A percentile compares a stretch with the other conserved stretches of the same genome.
Evolutionary conservation across 1,139 yeast genomes (phyloP).

Genomic region (Lodderomyces parapsilosis): DNA sequence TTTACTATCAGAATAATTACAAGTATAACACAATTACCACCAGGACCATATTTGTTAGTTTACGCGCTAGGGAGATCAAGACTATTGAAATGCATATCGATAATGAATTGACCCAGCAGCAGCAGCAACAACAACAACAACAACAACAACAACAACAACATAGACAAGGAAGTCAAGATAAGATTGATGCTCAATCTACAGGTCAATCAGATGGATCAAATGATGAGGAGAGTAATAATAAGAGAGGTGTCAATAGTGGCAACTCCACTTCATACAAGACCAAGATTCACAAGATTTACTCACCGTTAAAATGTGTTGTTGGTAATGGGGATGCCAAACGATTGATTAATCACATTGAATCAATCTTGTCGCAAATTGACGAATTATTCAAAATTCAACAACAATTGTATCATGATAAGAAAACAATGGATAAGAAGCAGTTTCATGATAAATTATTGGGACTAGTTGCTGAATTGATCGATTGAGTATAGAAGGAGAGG

Average conservation of each 20-base stretch:
- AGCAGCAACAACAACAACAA: background rate
- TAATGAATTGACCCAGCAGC: conserved; percentile 5
- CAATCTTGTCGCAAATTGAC: conserved; percentile 27
- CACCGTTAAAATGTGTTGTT: conserved; percentile 35
- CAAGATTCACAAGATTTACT: conserved; percentile 34
- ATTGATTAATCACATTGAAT: conserved; percentile 25
- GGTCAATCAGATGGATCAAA: background rate
- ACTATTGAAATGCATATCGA: conserved; percentile 40
- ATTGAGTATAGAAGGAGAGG: background rate
- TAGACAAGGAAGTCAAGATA: background rate
- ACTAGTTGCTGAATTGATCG: conserved; percentile 16
- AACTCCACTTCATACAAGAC: conserved; percentile 27
- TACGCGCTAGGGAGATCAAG: conserved; percentile 58
- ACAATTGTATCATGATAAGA: conserved; percentile 11
- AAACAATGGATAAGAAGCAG: conserved; percentile 7
- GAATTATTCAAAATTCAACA: conserved; percentile 21
- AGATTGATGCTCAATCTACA: background rate
- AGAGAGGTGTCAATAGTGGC: background rate
- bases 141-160: background rate
- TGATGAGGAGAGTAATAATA: background rate
- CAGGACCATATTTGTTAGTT: conserved; percentile 43
- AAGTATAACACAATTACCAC: conserved; percentile 32
- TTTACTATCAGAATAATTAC: conserved; percentile 41
- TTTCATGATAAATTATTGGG: conserved; percentile 21
- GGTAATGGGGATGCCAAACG: no score